phyloP scores from a whole-genome alignment of 1,139 yeast species.

The Lodderomyces elongisporus region DNA sequence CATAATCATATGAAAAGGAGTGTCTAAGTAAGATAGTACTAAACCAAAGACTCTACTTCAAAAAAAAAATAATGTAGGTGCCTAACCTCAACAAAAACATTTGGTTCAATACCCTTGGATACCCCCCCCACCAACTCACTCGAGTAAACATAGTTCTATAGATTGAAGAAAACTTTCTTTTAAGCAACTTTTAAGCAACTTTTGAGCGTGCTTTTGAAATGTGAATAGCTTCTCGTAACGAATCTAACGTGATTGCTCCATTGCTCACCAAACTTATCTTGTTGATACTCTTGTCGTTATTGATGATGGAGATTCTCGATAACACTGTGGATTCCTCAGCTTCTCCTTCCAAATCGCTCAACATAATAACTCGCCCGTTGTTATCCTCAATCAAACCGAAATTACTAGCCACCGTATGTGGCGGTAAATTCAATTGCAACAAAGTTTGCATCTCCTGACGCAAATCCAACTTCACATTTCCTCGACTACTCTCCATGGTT shows the following conservation, averaged over 20 bases:
- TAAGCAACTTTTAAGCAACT: not conserved
- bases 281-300: slow-evolving; percentile 15
- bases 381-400: slow-evolving; percentile 50
- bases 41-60: no score
- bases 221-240: slow-evolving; percentile 41
- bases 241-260: slow-evolving; percentile 39
- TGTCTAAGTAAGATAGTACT: no score
- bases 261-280: slow-evolving; percentile 17
- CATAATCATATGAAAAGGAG: no score
- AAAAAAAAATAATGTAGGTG: no score
- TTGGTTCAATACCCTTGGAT: no score
- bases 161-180: no score
- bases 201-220: slow-evolving; percentile 10
- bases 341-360: slow-evolving; percentile 75
- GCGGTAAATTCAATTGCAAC: slow-evolving; percentile 31
- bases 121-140: no score
- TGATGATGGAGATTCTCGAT: slow-evolving; percentile 39
- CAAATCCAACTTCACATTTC: slow-evolving; percentile 24
- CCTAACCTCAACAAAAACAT: no score
- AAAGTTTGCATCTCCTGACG: slow-evolving; percentile 19
- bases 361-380: slow-evolving; percentile 28
- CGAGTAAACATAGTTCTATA: no score
- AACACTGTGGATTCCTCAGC: slow-evolving; percentile 58
- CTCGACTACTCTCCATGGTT: slow-evolving; percentile 42
- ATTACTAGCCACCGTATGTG: slow-evolving; percentile 50